Evolutionary conservation across 768 basidiomycete genomes (phyloP).

Genomic region (Boletus rubescentipes): DNA sequence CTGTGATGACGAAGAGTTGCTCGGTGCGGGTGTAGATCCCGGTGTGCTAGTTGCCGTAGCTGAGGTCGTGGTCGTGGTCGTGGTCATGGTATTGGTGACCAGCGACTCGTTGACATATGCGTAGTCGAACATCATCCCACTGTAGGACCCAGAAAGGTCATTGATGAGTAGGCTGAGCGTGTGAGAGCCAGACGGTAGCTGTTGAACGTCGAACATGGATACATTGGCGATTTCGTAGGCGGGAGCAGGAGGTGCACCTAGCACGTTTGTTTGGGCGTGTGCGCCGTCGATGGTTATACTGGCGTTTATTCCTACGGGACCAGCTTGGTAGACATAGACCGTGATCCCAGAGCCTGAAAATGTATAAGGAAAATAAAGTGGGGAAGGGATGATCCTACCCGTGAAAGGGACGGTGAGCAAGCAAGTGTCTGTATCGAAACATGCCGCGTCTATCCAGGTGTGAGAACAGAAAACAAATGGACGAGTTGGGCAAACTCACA

Average conservation of each 20-base stretch:
- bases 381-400: constrained; percentile 9
- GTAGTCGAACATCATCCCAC: constrained; percentile 27
- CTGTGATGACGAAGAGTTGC: constrained; percentile 2
- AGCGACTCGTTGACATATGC: constrained; percentile 21
- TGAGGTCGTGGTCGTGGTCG: neutral
- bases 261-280: constrained; percentile 12
- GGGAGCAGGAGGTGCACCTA: constrained; percentile 19
- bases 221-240: constrained; percentile 21
- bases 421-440: constrained; percentile 17
- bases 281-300: constrained; percentile 18
- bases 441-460: constrained; percentile 17
- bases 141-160: constrained; percentile 22
- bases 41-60: neutral
- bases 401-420: constrained; percentile 24
- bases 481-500: constrained; percentile 8
- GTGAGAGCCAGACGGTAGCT: constrained; percentile 16
- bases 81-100: constrained; percentile 7
- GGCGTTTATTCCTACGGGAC: constrained; percentile 25
- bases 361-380: neutral
- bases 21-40: neutral
- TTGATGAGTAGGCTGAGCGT: constrained; percentile 15
- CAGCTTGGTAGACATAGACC: constrained; percentile 24
- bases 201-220: constrained; percentile 26
- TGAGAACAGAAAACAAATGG: neutral
- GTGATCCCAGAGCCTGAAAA: constrained; percentile 23